Conservation (phyloP, 306 rosid species). For the Begonia fuchsioides region DNA sequence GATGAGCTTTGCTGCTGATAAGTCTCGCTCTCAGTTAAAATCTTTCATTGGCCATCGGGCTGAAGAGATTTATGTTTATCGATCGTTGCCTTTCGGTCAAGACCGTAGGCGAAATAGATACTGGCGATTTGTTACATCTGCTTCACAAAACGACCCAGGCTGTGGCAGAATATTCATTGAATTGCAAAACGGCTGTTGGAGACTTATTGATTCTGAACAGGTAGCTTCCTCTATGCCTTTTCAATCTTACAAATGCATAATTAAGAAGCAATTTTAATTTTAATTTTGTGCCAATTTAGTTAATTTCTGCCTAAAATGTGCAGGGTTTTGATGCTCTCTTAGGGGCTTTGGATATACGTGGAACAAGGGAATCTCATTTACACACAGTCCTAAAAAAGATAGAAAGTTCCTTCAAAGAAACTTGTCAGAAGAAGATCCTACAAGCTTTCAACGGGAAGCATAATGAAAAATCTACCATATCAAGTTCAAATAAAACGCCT, state of each 20-base stretch:
- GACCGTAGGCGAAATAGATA: slow-evolving; percentile 66
- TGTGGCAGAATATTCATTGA: slow-evolving; percentile 76
- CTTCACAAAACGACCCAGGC: slow-evolving; percentile 65
- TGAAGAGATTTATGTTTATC: slow-evolving; percentile 47
- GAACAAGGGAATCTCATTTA: slow-evolving; percentile 61
- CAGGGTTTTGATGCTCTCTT: slow-evolving; percentile 65
- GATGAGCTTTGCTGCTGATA: slow-evolving; percentile 35
- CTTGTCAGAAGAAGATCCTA: slow-evolving; percentile 25
- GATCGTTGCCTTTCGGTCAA: slow-evolving; percentile 67
- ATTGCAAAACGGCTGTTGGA: slow-evolving; percentile 49
- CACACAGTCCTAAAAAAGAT: slow-evolving; percentile 46
- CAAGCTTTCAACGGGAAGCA: slow-evolving; percentile 11
- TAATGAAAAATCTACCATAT: slow-evolving; percentile 15
- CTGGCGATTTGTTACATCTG: slow-evolving; percentile 56
- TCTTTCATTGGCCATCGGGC: slow-evolving; percentile 47
- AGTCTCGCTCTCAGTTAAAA: slow-evolving; percentile 39
- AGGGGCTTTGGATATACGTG: slow-evolving; percentile 59
- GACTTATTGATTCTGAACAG: slow-evolving; percentile 65
- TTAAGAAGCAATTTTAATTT: no score
- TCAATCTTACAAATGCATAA: no score
- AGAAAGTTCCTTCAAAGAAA: slow-evolving; percentile 41
- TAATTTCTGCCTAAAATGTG: slow-evolving; percentile 10
- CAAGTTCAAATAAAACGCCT: slow-evolving; percentile 21
- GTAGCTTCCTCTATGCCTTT: slow-evolving; percentile 19
- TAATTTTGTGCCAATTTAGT: slow-evolving; percentile 7